A percentile compares a stretch with the other conserved stretches of the same genome.
Evolutionary conservation across 768 basidiomycete genomes (phyloP).

Genomic region (Russula earlei): DNA sequence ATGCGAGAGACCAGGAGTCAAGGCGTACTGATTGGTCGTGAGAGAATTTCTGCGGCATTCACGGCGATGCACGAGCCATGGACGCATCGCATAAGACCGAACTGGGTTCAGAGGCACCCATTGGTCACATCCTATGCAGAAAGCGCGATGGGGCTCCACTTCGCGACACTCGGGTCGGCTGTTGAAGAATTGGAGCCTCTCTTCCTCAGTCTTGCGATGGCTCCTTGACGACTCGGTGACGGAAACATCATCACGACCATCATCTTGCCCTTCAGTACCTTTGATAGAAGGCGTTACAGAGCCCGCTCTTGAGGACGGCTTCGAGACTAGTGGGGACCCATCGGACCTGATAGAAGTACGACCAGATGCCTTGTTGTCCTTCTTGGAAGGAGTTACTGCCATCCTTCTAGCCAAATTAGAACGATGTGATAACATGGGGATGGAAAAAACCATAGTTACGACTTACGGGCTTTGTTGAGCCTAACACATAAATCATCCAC

Average conservation of each 20-base stretch:
- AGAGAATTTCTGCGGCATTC: constrained; percentile 37
- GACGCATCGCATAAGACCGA: constrained; percentile 46
- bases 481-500: background rate
- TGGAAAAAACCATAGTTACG: background rate
- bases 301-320: constrained; percentile 1
- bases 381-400: background rate
- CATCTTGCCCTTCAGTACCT: constrained; percentile 15
- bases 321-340: background rate
- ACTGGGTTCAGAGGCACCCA: constrained; percentile 48
- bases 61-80: constrained; percentile 52
- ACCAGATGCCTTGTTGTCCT: background rate
- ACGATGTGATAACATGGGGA: background rate
- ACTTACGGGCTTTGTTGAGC: constrained; percentile 7
- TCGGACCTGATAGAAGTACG: background rate
- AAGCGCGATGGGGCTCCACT: constrained; percentile 48
- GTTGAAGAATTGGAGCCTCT: constrained; percentile 55
- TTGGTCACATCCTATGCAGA: constrained; percentile 49
- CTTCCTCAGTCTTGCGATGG: constrained; percentile 49
- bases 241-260: constrained; percentile 39
- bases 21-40: constrained; percentile 23
- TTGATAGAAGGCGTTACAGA: constrained; percentile 3
- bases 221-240: constrained; percentile 41
- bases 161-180: constrained; percentile 50
- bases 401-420: background rate
- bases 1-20: constrained; percentile 4